A percentile compares a stretch with the other conserved stretches of the same genome.
Conservation (phyloP, 495 filamentous ascomycete genomes). For the Rhypophila decipiens region DNA sequence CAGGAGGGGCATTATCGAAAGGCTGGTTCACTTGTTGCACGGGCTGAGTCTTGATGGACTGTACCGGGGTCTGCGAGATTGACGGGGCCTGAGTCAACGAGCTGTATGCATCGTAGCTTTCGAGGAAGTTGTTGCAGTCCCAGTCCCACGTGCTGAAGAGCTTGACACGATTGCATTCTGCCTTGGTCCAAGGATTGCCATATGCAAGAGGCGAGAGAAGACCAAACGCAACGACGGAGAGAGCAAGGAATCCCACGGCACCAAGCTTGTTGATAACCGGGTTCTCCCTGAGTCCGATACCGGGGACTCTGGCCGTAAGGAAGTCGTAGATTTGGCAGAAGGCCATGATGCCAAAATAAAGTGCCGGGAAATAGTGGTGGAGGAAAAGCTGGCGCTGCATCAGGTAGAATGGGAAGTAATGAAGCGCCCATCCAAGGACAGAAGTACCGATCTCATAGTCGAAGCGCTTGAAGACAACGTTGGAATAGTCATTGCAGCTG, state of each 20-base stretch:
- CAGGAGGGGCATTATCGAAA: conserved; percentile 9
- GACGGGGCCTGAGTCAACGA: conserved; percentile 22
- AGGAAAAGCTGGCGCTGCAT: conserved; percentile 94
- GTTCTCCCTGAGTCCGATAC: conserved; percentile 61
- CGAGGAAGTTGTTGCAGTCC: conserved; percentile 90
- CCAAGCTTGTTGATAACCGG: conserved; percentile 66
- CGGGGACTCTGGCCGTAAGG: conserved; percentile 57
- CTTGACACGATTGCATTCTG: conserved; percentile 79
- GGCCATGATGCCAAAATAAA: conserved; percentile 88
- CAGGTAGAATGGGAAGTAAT: conserved; percentile 95
- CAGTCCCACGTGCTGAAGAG: conserved; percentile 89
- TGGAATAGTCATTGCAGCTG: conserved; percentile 76
- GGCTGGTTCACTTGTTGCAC: conserved; percentile 15
- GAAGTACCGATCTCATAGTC: conserved; percentile 92
- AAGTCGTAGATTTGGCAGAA: conserved; percentile 89
- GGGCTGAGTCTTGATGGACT: conserved; percentile 18
- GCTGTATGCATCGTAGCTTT: conserved; percentile 47
- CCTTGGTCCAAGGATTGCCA: conserved; percentile 88
- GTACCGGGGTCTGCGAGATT: conserved; percentile 26
- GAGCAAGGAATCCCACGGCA: conserved; percentile 62
- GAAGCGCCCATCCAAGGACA: conserved; percentile 88
- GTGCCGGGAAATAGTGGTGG: conserved; percentile 83
- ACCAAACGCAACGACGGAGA: conserved; percentile 69
- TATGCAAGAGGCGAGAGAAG: conserved; percentile 86
- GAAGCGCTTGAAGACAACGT: conserved; percentile 82